A percentile compares a stretch with the other conserved stretches of the same genome.
Conservation (phyloP, 805 yeast species). For the Candida palmyrensis region DNA sequence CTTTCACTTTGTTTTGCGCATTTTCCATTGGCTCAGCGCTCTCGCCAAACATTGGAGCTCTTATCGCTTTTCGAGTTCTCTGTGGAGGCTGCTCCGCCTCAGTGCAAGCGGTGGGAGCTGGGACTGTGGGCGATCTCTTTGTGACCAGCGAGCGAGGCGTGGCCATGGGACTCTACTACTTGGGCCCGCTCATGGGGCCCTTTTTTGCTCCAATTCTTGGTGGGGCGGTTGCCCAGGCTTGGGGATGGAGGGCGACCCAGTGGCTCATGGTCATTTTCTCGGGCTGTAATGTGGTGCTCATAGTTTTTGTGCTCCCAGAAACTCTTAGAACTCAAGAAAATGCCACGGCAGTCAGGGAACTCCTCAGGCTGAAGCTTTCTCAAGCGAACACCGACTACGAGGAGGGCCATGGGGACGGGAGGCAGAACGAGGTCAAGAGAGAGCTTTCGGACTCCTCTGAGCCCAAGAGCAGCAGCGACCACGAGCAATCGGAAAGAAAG, state of each 20-base stretch:
- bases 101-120: conserved; percentile 88
- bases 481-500: not conserved
- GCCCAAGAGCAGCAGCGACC: not conserved
- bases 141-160: conserved; percentile 64
- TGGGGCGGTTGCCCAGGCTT: conserved; percentile 61
- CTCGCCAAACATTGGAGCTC: conserved; percentile 52
- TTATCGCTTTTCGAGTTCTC: conserved; percentile 65
- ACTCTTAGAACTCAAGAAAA: conserved; percentile 65
- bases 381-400: conserved; percentile 1
- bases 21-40: conserved; percentile 72
- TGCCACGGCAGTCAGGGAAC: conserved; percentile 45
- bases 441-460: not conserved
- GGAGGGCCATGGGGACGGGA: conserved; percentile 7
- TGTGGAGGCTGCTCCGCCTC: conserved; percentile 81
- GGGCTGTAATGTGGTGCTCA: conserved; percentile 44
- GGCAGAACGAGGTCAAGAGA: conserved; percentile 2
- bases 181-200: conserved; percentile 82
- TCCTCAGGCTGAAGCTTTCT: conserved; percentile 20
- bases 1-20: conserved; percentile 57
- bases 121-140: conserved; percentile 74
- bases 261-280: conserved; percentile 75
- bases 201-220: conserved; percentile 74
- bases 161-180: conserved; percentile 74
- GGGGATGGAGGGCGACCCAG: conserved; percentile 90
- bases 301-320: conserved; percentile 68